Percentiles rank a stretch among this genome's conserved stretches.
Evolutionary conservation across 1,139 yeast species (phyloP).

Genomic region (Kurtzmaniella quercitrusa): DNA sequence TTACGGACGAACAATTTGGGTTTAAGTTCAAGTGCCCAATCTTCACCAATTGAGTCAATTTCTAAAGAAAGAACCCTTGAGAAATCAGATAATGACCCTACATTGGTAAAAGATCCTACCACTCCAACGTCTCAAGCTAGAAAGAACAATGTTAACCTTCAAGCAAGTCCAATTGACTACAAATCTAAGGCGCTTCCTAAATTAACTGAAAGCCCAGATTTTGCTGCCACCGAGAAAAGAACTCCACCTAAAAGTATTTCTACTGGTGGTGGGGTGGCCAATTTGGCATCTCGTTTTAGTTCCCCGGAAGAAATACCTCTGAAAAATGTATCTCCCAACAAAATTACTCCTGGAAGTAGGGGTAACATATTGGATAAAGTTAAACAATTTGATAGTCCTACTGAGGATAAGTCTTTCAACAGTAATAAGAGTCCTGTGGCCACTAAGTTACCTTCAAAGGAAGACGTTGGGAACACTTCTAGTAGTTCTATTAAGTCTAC

Average conservation of each 20-base stretch:
- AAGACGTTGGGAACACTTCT: background rate
- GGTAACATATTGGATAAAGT: constrained; percentile 33
- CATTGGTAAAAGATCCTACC: background rate
- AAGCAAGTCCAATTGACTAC: background rate
- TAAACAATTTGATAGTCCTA: constrained; percentile 34
- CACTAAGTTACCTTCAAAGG: background rate
- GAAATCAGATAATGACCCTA: background rate
- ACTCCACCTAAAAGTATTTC: constrained; percentile 12
- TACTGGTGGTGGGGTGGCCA: constrained; percentile 10
- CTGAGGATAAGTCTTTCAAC: constrained; percentile 6
- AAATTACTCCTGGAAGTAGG: constrained; percentile 15
- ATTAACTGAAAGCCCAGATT: background rate
- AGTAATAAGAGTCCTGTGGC: background rate
- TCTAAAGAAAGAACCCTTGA: background rate
- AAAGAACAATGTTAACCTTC: background rate
- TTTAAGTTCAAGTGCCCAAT: background rate
- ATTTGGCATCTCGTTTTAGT: constrained; percentile 12
- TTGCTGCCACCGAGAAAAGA: background rate
- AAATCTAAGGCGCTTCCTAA: background rate
- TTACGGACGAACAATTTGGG: constrained; percentile 13
- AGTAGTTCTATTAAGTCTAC: constrained; percentile 2
- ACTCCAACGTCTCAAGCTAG: background rate
- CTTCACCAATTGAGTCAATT: background rate
- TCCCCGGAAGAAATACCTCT: constrained; percentile 12
- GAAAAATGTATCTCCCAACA: constrained; percentile 11